Base-by-base conservation (phyloP, 176 grass and related monocot genomes). In the Pontederia paniculata region DNA sequence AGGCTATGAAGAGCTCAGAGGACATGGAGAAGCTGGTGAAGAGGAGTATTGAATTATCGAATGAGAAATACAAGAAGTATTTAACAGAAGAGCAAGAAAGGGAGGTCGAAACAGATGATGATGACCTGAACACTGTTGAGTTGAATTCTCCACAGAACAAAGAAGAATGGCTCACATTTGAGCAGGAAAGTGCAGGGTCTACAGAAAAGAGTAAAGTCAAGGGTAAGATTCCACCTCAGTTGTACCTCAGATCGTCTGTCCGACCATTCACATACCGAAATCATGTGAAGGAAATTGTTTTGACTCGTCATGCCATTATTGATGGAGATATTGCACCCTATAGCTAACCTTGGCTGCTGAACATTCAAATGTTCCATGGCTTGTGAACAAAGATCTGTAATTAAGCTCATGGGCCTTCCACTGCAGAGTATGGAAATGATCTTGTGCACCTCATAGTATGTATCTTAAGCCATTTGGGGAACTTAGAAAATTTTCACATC, bases 241-340 rank as follows among this genome's bases (percentile, higher is more conserved):
- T 56, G 63, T 88, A 90, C 76, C 44, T 97, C 54, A 97, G 81
- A 61, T 86, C 83, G 0, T 69, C 86, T 0, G 93, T 91, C 53
- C 70, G 80, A 11, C 93, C 83, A 18, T 97, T 91, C 69, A 97
- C 80, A 54, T 88, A 88, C 54, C 76, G 86, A 55, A 91, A 91
- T 82, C 86, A 90, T 58, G 86, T 97, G 22, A 88, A 97, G 67
- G 93, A 97, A 54, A 90, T 97, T 58, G 93, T 88, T 52, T 71
- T 91, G 20, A 81, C 82, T 80, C 76, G 93, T 62, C 83, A 97
- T 65, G 54, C 49, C 25, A 97, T 97, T 63, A 62, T 97, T 62
- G 93, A 91, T 12, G 86, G 93, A 16, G 86, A 97, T 63, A 83
- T 84, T 52, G 56, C 48, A 5, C 28, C 28, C 28, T 37, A 37